Base-by-base conservation (phyloP, 2,329 filamentous ascomycete genomes). In the Rachicladosporium sp. region DNA sequence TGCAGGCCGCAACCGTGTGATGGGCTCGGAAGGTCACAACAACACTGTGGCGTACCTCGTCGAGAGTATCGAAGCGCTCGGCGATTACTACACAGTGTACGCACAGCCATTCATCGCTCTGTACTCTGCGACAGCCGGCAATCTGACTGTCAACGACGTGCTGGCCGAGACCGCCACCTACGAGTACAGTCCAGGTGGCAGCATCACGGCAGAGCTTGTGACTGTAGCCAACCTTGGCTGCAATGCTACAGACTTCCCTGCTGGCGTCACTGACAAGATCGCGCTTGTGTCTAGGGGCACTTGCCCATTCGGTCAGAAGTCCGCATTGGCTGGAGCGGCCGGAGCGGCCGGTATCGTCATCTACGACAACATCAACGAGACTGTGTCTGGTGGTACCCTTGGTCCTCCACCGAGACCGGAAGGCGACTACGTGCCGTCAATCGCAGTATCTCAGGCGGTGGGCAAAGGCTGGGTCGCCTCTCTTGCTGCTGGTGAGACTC, bases 261-360 rank as follows among this genome's bases (percentile, higher is more conserved):
- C 66, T 1, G 59, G 64, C 1, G 62, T 80, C 3, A 57, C 64
- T 7, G 80, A 76, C 36, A 75, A 74, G 42, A 78, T 91, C 43
- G 82, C 80, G 7, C 67, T 91, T 30, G 71, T 91, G 46, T 66
- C 69, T 23, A 77, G 84, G 40, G 84, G 84, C 38, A 67, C 62
- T 1, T 91, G 84, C 54, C 49, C 75, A 6, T 91, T 89, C 49
- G 81, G 78, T 8, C 61, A 69, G 43, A 91, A 91, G 64, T 80
- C 80, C 1, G 70, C 69, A 38, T 63, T 73, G 10, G 82, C 84
- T 4, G 80, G 78, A 32, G 68, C 66, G 36, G 80, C 80, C 1
- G 81, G 82, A 12, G 84, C 84, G 4, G 59, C 74, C 3, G 83
- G 78, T 2, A 80, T 78, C 1, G 62, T 91, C 10, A 68, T 91